phyloP scores from a whole-genome alignment of 2,329 filamentous ascomycete species.

The Cordyceps cicadae region DNA sequence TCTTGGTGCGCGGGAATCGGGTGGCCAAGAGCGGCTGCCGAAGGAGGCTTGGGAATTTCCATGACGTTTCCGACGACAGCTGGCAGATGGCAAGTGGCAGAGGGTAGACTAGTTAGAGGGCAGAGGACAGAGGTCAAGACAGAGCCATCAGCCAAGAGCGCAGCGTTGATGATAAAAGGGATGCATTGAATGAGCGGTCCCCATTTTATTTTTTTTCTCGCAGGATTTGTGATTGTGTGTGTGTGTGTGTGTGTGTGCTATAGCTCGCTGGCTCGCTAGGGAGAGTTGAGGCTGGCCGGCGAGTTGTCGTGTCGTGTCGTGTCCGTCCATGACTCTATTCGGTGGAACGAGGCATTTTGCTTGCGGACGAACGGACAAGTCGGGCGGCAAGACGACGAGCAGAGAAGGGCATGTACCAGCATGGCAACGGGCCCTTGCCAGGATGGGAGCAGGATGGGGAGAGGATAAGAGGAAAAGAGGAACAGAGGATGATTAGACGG shows the following conservation, averaged over 20 bases:
- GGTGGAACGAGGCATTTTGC: conserved; percentile 10
- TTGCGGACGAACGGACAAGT: background rate
- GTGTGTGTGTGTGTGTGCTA: too few species aligned
- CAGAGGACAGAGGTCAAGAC: background rate
- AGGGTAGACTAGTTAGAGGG: too few species aligned
- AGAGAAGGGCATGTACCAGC: too few species aligned
- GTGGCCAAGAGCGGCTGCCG: background rate
- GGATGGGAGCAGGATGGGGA: too few species aligned
- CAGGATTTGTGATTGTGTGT: too few species aligned
- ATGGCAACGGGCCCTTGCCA: background rate
- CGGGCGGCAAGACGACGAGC: too few species aligned
- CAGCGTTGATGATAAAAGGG: background rate
- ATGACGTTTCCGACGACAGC: background rate
- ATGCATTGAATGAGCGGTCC: background rate
- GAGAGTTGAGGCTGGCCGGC: too few species aligned
- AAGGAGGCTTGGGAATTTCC: background rate
- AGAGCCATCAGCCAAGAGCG: too few species aligned
- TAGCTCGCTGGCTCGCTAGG: too few species aligned
- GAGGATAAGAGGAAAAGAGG: too few species aligned
- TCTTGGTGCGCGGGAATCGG: conserved; percentile 3
- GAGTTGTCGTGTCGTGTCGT: background rate
- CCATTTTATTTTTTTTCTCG: too few species aligned
- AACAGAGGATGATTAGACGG: background rate
- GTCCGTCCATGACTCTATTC: conserved; percentile 2
- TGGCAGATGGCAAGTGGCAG: too few species aligned